Percentiles rank a stretch among this genome's conserved stretches.
Evolutionary conservation across 2,329 filamentous ascomycete species (phyloP).

Genomic region (Aspergillus sp.): DNA sequence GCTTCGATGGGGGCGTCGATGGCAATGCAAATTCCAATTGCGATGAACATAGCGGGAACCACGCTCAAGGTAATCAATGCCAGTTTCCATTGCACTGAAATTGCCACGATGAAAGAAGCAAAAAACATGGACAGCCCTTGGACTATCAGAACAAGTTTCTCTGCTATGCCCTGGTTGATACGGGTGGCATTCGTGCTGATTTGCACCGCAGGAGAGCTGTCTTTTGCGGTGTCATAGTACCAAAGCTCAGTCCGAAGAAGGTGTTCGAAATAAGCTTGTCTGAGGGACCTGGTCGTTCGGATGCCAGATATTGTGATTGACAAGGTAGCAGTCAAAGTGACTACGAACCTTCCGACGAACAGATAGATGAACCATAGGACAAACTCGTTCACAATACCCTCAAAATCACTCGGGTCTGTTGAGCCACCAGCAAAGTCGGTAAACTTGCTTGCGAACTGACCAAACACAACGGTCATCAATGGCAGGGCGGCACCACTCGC

Average conservation of each 20-base stretch:
- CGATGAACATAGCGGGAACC: slow-evolving; percentile 78
- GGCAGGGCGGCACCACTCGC: slow-evolving; percentile 35
- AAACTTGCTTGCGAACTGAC: slow-evolving; percentile 34
- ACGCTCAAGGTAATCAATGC: slow-evolving; percentile 86
- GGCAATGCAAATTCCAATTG: slow-evolving; percentile 66
- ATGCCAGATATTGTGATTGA: slow-evolving; percentile 19
- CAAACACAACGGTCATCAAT: slow-evolving; percentile 46
- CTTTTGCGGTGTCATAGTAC: slow-evolving; percentile 33
- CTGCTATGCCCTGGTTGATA: slow-evolving; percentile 90
- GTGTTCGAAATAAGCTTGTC: slow-evolving; percentile 33
- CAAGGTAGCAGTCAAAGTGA: slow-evolving; percentile 39
- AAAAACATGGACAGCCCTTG: slow-evolving; percentile 80
- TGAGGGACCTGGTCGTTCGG: slow-evolving; percentile 28
- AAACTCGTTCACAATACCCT: slow-evolving; percentile 28
- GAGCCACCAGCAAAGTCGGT: slow-evolving; percentile 27
- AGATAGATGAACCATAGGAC: slow-evolving; percentile 41
- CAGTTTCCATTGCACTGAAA: slow-evolving; percentile 89
- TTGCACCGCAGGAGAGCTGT: slow-evolving; percentile 36
- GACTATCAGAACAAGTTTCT: slow-evolving; percentile 81
- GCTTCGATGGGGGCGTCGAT: slow-evolving; percentile 79
- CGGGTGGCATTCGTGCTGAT: slow-evolving; percentile 61
- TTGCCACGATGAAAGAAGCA: slow-evolving; percentile 87
- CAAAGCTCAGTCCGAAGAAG: slow-evolving; percentile 35
- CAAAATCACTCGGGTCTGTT: slow-evolving; percentile 18
- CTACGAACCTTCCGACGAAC: slow-evolving; percentile 38